Percentiles rank a stretch among this genome's conserved stretches.
phyloP scores from a whole-genome alignment of 2,329 filamentous ascomycete species.

The Pseudogymnoascus sp. region DNA sequence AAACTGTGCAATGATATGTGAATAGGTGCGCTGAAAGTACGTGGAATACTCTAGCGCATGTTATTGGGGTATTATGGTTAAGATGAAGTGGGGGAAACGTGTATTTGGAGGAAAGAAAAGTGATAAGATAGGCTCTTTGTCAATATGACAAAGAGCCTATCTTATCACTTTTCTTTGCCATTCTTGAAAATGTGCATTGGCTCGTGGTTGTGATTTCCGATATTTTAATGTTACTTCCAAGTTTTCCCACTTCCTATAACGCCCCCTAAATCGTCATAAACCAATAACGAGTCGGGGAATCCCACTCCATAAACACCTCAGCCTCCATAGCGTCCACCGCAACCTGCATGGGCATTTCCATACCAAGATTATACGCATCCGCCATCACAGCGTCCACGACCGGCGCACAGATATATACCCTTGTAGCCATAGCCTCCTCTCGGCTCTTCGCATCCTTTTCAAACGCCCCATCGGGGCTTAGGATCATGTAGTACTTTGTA shows the following conservation, averaged over 20 bases:
- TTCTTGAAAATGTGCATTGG: not conserved
- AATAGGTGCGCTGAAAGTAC: not conserved
- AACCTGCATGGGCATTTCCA: constrained; percentile 37
- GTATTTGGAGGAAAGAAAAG: not conserved
- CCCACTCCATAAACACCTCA: constrained; percentile 41
- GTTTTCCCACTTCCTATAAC: not conserved
- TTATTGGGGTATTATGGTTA: not conserved
- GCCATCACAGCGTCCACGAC: constrained; percentile 32
- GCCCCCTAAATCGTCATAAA: constrained; percentile 24
- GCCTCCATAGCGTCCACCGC: constrained; percentile 33
- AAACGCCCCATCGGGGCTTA: constrained; percentile 27
- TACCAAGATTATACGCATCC: constrained; percentile 35
- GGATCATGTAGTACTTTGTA: constrained; percentile 31
- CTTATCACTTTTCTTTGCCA: no score
- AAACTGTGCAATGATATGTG: not conserved
- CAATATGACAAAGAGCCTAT: no score
- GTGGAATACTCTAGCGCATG: not conserved
- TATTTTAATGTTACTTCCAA: not conserved
- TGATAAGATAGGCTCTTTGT: not conserved
- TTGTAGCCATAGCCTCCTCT: constrained; percentile 14
- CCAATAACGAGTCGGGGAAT: constrained; percentile 39
- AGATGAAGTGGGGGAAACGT: not conserved
- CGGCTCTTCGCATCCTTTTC: constrained; percentile 18
- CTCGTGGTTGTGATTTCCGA: not conserved
- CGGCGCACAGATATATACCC: constrained; percentile 34